Conservation (phyloP, 1,284 basidiomycete genomes). For the Termitomyces sp. region DNA sequence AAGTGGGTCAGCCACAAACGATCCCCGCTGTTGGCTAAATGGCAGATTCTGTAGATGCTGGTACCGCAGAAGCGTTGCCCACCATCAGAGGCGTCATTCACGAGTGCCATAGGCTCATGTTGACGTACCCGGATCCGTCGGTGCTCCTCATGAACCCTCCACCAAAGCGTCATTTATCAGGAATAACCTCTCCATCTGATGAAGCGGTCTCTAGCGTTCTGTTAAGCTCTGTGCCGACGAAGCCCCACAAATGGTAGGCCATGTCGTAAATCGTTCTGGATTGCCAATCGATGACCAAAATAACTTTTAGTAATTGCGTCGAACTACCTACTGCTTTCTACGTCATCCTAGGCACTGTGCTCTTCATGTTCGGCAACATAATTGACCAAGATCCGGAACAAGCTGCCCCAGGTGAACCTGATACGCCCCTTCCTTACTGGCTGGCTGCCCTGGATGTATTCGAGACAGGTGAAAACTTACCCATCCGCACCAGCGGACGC, state of each 20-base stretch:
- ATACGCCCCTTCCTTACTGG: slow-evolving; percentile 49
- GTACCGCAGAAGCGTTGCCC: slow-evolving; percentile 42
- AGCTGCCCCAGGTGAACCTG: slow-evolving; percentile 49
- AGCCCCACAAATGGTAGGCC: slow-evolving; percentile 15
- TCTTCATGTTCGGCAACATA: slow-evolving; percentile 57
- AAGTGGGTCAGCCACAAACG: slow-evolving; percentile 31
- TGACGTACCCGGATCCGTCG: slow-evolving; percentile 50
- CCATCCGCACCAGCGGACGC: slow-evolving; percentile 36
- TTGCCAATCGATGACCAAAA: slow-evolving; percentile 4
- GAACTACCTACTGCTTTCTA: slow-evolving; percentile 62
- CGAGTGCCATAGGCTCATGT: slow-evolving; percentile 57
- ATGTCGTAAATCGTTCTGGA: neutral
- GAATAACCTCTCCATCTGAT: neutral
- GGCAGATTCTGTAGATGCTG: slow-evolving; percentile 32
- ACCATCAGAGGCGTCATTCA: slow-evolving; percentile 58
- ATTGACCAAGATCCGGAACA: slow-evolving; percentile 46
- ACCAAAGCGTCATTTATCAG: neutral
- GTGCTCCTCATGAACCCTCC: slow-evolving; percentile 32
- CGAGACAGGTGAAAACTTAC: slow-evolving; percentile 57
- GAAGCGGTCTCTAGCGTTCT: slow-evolving; percentile 5
- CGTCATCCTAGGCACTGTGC: slow-evolving; percentile 53
- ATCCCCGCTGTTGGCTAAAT: slow-evolving; percentile 6
- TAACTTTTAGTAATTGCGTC: slow-evolving; percentile 27
- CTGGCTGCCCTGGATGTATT: slow-evolving; percentile 61
- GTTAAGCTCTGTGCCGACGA: neutral